Percentiles rank a stretch among this genome's conserved stretches.
Evolutionary conservation across 2,329 filamentous ascomycete species (phyloP).

Genomic region (Exophiala alcalophila): DNA sequence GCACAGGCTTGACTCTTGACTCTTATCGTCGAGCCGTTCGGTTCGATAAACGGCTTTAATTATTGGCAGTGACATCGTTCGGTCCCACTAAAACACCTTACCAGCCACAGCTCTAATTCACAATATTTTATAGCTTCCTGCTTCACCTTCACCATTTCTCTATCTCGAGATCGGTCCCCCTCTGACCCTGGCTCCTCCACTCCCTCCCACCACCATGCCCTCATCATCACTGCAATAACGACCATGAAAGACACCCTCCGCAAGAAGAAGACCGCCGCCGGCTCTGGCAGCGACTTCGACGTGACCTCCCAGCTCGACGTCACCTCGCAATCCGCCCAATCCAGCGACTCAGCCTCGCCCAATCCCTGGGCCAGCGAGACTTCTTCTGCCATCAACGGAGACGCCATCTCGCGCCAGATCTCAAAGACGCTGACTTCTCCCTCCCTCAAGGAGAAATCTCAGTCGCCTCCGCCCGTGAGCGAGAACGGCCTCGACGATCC

Average conservation of each 20-base stretch:
- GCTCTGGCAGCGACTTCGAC: slow-evolving; percentile 17
- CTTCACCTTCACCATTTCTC: too few relatives aligned
- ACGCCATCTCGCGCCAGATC: slow-evolving; percentile 19
- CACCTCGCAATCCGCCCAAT: slow-evolving; percentile 18
- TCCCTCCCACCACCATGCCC: too few relatives aligned
- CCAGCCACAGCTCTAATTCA: too few relatives aligned
- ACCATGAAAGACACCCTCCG: slow-evolving; percentile 26
- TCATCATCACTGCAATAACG: too few relatives aligned
- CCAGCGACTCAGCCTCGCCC: slow-evolving; percentile 21
- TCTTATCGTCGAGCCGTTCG: too few relatives aligned
- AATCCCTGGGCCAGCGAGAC: slow-evolving; percentile 26
- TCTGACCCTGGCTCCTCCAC: too few relatives aligned
- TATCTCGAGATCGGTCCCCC: too few relatives aligned
- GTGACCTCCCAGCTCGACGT: slow-evolving; percentile 12
- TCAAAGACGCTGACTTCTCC: slow-evolving; percentile 15
- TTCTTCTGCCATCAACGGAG: slow-evolving; percentile 18
- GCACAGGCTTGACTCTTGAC: too few relatives aligned
- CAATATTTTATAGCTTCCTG: too few relatives aligned
- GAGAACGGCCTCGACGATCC: slow-evolving; percentile 17
- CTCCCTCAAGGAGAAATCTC: slow-evolving; percentile 8
- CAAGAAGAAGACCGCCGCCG: slow-evolving; percentile 17
- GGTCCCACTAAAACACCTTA: too few relatives aligned
- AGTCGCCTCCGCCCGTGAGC: slow-evolving; percentile 14
- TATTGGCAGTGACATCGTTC: too few relatives aligned
- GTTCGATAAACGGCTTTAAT: too few relatives aligned